Percentiles rank a stretch among this genome's conserved stretches.
These are phyloP conservation scores for Aspergillus coremiiformis DNA, from an alignment of 495 filamentous ascomycete genomes.

Conservation along the genomic window DNA sequence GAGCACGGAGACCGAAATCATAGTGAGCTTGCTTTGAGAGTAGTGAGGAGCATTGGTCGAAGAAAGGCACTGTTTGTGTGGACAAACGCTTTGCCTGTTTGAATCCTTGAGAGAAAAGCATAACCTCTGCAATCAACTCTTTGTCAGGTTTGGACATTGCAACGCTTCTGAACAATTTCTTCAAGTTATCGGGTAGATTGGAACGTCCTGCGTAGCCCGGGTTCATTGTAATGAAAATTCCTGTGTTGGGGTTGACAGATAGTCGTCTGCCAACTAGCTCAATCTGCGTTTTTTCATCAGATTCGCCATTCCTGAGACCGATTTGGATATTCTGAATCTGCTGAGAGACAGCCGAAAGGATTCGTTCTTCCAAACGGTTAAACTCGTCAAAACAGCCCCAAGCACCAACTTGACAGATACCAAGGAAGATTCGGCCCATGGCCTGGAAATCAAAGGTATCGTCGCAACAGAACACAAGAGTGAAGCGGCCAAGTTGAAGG, in stretches of 20 bases:
- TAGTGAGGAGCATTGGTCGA: constrained; percentile 72
- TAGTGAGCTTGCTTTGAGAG: constrained; percentile 98
- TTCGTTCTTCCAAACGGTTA: constrained; percentile 94
- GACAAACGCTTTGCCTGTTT: constrained; percentile 88
- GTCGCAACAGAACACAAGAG: constrained; percentile 96
- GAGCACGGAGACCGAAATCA: constrained; percentile 92
- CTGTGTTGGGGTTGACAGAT: constrained; percentile 80
- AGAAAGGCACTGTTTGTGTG: constrained; percentile 94
- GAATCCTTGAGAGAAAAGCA: constrained; percentile 99
- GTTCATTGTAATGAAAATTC: constrained; percentile 99
- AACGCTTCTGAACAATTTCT: constrained; percentile 98
- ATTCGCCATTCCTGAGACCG: constrained; percentile 71
- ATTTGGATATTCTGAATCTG: constrained; percentile 99
- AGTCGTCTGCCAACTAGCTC: constrained; percentile 88
- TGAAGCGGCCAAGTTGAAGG: constrained; percentile 93
- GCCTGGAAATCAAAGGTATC: constrained; percentile 99
- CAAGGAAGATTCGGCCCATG: constrained; percentile 98
- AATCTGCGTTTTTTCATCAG: constrained; percentile 76
- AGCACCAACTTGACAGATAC: constrained; percentile 97
- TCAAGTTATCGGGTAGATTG: constrained; percentile 95
- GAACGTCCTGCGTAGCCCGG: constrained; percentile 97
- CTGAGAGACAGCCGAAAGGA: constrained; percentile 94
- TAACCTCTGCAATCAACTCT: constrained; percentile 97
- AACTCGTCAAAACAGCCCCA: constrained; percentile 99
- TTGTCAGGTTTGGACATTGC: constrained; percentile 99